phyloP scores from a whole-genome alignment of 2,329 filamentous ascomycete species.

The Trichoderma brevicompactum region DNA sequence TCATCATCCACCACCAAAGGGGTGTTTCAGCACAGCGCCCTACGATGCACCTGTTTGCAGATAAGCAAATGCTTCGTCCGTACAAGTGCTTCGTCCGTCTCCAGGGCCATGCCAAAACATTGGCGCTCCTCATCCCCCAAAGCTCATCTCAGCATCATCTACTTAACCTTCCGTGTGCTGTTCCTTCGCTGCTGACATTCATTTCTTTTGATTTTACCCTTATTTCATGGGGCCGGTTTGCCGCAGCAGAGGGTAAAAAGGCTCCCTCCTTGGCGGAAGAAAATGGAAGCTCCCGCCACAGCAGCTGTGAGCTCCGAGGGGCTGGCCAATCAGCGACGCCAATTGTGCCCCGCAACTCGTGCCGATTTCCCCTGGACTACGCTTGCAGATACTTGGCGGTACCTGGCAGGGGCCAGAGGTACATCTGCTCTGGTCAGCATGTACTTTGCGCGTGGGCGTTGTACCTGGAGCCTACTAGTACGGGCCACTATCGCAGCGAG shows the following conservation, averaged over 20 bases:
- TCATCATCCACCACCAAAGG: not conserved
- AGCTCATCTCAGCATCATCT: not conserved
- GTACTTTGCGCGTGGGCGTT: not conserved
- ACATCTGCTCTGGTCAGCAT: not conserved
- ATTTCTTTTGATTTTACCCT: not conserved
- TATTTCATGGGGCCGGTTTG: not conserved
- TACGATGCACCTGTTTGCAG: too few relatives aligned
- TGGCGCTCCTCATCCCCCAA: not conserved
- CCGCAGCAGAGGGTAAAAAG: not conserved
- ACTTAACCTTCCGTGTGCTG: not conserved
- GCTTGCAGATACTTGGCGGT: constrained; percentile 24
- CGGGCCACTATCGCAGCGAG: constrained; percentile 17
- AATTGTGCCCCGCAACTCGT: constrained; percentile 31
- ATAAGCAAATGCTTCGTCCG: not conserved
- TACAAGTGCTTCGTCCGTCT: not conserved
- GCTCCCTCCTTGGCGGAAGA: constrained; percentile 19
- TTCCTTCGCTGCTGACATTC: constrained; percentile 3
- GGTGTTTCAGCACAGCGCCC: constrained; percentile 13
- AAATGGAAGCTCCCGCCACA: constrained; percentile 26
- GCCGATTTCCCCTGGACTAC: constrained; percentile 29
- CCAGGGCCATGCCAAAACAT: not conserved
- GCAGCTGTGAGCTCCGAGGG: constrained; percentile 20
- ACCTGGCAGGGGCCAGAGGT: constrained; percentile 25
- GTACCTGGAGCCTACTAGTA: not conserved
- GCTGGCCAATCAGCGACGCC: constrained; percentile 28